These are phyloP conservation scores for Populus deltoides DNA, from an alignment of 345 rosid genomes.

Conservation along the genomic window DNA sequence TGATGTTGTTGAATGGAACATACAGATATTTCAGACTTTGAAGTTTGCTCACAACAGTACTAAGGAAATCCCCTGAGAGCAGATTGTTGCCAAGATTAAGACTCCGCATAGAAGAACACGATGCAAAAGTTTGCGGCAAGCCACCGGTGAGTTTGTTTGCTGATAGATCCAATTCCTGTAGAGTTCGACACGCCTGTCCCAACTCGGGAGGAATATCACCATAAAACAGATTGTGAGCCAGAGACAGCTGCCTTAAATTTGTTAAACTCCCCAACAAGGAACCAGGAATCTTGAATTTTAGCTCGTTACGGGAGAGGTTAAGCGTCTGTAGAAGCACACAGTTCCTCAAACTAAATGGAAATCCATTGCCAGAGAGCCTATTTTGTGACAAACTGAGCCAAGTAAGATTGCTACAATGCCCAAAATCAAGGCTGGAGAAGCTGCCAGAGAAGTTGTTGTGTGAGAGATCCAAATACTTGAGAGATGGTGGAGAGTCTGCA, in stretches of 20 bases:
- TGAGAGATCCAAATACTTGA: slow-evolving; percentile 63
- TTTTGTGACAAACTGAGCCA: slow-evolving; percentile 54
- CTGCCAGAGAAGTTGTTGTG: slow-evolving; percentile 68
- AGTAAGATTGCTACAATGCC: slow-evolving; percentile 61
- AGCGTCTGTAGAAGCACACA: slow-evolving; percentile 57
- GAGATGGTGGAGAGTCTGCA: slow-evolving; percentile 41
- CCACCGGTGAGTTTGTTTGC: slow-evolving; percentile 58
- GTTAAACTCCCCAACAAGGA: slow-evolving; percentile 46
- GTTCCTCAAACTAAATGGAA: slow-evolving; percentile 45
- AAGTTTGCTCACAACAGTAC: slow-evolving; percentile 58
- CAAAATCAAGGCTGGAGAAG: slow-evolving; percentile 52
- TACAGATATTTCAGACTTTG: slow-evolving; percentile 47
- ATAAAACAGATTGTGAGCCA: slow-evolving; percentile 53
- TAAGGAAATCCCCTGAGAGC: slow-evolving; percentile 72
- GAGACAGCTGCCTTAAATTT: slow-evolving; percentile 52
- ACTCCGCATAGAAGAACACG: slow-evolving; percentile 54
- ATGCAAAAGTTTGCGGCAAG: slow-evolving; percentile 45
- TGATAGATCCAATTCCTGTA: slow-evolving; percentile 70
- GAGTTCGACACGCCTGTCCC: slow-evolving; percentile 51
- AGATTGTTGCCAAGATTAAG: slow-evolving; percentile 68
- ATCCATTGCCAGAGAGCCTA: slow-evolving; percentile 50
- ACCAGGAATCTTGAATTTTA: slow-evolving; percentile 60
- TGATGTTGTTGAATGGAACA: slow-evolving; percentile 72
- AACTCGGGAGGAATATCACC: slow-evolving; percentile 74
- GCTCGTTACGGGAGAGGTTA: slow-evolving; percentile 60